A percentile compares a stretch with the other conserved stretches of the same genome.
Evolutionary conservation across 306 rosid species (phyloP).

Genomic region (Fragaria nilgerrensis): DNA sequence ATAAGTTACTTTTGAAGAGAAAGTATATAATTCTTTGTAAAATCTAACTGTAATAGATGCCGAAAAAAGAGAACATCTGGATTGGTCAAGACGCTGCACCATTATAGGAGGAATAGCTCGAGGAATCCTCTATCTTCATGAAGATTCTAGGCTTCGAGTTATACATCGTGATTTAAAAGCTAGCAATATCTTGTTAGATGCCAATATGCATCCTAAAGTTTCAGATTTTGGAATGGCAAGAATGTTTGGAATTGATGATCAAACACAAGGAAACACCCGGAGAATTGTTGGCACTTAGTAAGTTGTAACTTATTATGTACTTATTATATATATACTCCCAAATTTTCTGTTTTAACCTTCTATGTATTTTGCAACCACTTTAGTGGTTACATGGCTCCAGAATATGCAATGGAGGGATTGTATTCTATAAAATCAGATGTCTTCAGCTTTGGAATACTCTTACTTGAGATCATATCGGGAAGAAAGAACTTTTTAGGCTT

Average conservation of each 20-base stretch:
- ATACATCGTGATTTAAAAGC: slow-evolving; percentile 63
- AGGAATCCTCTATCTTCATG: slow-evolving; percentile 33
- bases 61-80: slow-evolving; percentile 20
- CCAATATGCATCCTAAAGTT: slow-evolving; percentile 46
- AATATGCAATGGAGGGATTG: slow-evolving; percentile 57
- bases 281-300: too few relatives aligned
- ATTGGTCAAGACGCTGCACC: slow-evolving; percentile 41
- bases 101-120: slow-evolving; percentile 35
- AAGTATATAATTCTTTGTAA: not conserved
- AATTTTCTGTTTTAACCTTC: too few relatives aligned
- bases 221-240: slow-evolving; percentile 66
- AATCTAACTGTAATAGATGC: slow-evolving; percentile 8
- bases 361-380: too few relatives aligned
- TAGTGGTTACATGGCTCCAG: slow-evolving; percentile 48
- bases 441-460: slow-evolving; percentile 53
- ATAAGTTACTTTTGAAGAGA: not conserved
- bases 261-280: too few relatives aligned
- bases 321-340: too few relatives aligned
- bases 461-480: slow-evolving; percentile 50
- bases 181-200: slow-evolving; percentile 48
- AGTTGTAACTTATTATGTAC: not conserved
- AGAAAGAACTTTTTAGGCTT: slow-evolving; percentile 35
- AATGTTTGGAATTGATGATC: slow-evolving; percentile 23
- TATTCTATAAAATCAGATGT: slow-evolving; percentile 54
- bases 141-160: slow-evolving; percentile 45